Percentiles rank a stretch among this genome's conserved stretches.
phyloP scores from a whole-genome alignment of 176 grass and related monocot species.

The Thinopyrum elongatum region DNA sequence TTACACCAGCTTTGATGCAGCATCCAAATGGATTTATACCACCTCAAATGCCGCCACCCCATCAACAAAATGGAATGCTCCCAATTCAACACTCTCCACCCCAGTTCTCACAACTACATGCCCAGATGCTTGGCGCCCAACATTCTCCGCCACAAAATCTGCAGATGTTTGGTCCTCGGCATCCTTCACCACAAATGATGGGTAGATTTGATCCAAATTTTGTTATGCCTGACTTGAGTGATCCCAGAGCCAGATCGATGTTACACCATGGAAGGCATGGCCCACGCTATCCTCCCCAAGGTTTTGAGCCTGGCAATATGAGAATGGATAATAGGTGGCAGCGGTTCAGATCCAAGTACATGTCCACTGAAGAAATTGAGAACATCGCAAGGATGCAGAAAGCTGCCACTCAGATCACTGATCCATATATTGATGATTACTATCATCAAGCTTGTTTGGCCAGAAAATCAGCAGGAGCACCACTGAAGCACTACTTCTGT shows the following conservation, averaged over 20 bases:
- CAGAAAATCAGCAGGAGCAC: conserved; percentile 59
- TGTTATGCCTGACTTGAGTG: conserved; percentile 47
- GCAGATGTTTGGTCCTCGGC: conserved; percentile 38
- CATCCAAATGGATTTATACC: conserved; percentile 36
- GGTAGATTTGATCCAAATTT: conserved; percentile 53
- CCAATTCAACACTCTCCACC: conserved; percentile 46
- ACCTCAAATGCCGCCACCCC: conserved; percentile 22
- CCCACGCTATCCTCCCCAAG: conserved; percentile 40
- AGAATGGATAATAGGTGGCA: conserved; percentile 55
- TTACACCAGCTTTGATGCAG: conserved; percentile 35
- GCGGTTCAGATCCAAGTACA: conserved; percentile 59
- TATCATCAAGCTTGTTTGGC: conserved; percentile 85
- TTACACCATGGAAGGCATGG: conserved; percentile 38
- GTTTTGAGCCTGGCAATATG: conserved; percentile 42
- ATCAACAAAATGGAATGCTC: conserved; percentile 37
- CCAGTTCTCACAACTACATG: conserved; percentile 37
- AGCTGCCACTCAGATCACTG: conserved; percentile 68
- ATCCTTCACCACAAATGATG: conserved; percentile 51
- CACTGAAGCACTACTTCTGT: conserved; percentile 61
- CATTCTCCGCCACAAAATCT: conserved; percentile 24
- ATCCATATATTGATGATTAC: conserved; percentile 87
- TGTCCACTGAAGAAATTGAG: conserved; percentile 76
- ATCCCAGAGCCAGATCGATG: conserved; percentile 48
- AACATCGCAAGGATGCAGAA: conserved; percentile 79
- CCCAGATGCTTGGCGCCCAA: conserved; percentile 32